Evolutionary conservation across 163 green algal genomes (phyloP).

Genomic region (Coccomyxa subellipsoidea): DNA sequence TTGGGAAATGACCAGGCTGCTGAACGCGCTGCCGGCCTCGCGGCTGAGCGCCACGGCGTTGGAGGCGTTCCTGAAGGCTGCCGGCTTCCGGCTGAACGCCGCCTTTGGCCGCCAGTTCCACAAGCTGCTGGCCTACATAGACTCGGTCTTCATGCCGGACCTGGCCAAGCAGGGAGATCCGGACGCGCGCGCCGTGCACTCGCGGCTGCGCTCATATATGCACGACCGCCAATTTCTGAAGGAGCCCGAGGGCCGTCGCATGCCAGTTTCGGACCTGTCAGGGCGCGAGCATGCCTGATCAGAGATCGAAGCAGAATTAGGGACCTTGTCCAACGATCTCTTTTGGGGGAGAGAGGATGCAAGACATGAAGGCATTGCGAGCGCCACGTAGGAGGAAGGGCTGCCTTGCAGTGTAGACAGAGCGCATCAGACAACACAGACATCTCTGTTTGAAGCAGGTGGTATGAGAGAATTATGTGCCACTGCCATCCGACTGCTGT

Average conservation of each 20-base stretch:
- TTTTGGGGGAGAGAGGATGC: too few species aligned
- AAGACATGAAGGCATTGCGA: too few species aligned
- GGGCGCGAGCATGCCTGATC: slow-evolving; percentile 42
- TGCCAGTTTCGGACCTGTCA: slow-evolving; percentile 65
- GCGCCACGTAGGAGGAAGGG: too few species aligned
- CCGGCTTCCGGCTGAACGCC: slow-evolving; percentile 58
- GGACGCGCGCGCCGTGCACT: slow-evolving; percentile 47
- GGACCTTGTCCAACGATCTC: too few species aligned
- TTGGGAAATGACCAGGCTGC: slow-evolving; percentile 26
- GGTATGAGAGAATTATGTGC: too few species aligned
- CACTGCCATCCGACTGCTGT: too few species aligned
- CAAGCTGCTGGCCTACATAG: slow-evolving; percentile 69
- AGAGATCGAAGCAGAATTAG: too few species aligned
- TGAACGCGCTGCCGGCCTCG: slow-evolving; percentile 76
- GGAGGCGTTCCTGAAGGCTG: slow-evolving; percentile 67
- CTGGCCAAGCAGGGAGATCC: slow-evolving; percentile 38
- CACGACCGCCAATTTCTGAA: slow-evolving; percentile 30
- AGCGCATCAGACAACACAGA: too few species aligned
- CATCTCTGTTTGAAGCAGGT: too few species aligned
- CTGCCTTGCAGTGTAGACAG: too few species aligned
- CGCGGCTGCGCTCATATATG: slow-evolving; percentile 55
- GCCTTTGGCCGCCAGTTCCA: slow-evolving; percentile 53
- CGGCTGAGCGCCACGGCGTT: slow-evolving; percentile 62
- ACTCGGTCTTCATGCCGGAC: slow-evolving; percentile 29
- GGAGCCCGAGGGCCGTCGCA: slow-evolving; percentile 60